A percentile compares a stretch with the other conserved stretches of the same genome.
Conservation (phyloP, 192 early-diverging fungal genomes). For the Linnemannia hyalina region DNA sequence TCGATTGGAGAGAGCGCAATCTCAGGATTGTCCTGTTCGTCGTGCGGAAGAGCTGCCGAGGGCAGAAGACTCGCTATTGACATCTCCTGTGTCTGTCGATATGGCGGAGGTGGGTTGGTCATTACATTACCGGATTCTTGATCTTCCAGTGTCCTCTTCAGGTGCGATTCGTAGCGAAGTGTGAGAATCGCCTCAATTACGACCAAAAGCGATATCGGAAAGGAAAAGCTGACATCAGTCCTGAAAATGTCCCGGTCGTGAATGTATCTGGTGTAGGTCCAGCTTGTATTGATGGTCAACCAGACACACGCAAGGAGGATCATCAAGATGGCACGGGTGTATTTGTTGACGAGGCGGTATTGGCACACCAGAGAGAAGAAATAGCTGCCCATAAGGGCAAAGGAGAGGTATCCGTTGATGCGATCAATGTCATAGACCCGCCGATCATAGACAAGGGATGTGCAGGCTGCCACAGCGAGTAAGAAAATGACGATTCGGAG, state of each 20-base stretch:
- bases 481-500: background rate
- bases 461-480: background rate
- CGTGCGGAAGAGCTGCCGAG: background rate
- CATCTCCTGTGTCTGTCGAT: background rate
- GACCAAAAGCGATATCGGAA: background rate
- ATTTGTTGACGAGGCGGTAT: background rate
- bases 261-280: background rate
- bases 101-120: background rate
- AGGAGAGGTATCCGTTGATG: background rate
- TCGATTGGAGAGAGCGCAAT: background rate
- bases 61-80: background rate
- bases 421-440: background rate
- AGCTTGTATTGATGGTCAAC: background rate
- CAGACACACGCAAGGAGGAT: conserved; percentile 2
- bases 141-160: background rate
- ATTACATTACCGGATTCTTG: background rate
- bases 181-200: background rate
- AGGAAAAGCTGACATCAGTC: background rate
- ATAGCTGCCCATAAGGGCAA: background rate
- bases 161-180: background rate
- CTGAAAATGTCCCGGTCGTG: background rate
- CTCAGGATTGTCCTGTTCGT: background rate
- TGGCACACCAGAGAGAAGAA: background rate
- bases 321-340: background rate
- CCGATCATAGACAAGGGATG: background rate